Evolutionary conservation across 352 stramenopile genomes (phyloP).

Genomic region (Globisporangium middletonii): DNA sequence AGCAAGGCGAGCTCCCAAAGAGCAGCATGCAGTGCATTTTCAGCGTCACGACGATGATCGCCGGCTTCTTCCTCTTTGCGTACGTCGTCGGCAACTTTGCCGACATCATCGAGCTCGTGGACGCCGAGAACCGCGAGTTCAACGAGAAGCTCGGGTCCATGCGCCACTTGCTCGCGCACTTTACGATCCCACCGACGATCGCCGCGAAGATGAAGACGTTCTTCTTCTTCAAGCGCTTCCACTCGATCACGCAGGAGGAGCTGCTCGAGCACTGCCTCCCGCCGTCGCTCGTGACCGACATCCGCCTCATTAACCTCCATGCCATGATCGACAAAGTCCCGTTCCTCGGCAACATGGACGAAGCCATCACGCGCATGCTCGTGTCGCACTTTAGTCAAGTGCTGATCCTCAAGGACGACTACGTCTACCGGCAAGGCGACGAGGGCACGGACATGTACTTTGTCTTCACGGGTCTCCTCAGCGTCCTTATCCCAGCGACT

Average conservation of each 20-base stretch:
- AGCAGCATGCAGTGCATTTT: constrained; percentile 28
- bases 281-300: constrained; percentile 46
- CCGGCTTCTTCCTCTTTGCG: constrained; percentile 37
- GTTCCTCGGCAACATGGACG: constrained; percentile 40
- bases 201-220: constrained; percentile 35
- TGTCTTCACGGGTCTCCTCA: constrained; percentile 41
- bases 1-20: constrained; percentile 30
- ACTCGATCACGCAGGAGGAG: constrained; percentile 49
- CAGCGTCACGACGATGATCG: constrained; percentile 33
- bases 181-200: constrained; percentile 28
- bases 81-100: constrained; percentile 45
- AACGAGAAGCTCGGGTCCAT: constrained; percentile 38
- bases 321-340: constrained; percentile 51
- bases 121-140: constrained; percentile 46
- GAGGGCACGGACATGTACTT: constrained; percentile 60
- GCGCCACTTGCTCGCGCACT: constrained; percentile 34
- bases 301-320: constrained; percentile 38
- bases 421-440: constrained; percentile 35
- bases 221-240: constrained; percentile 47
- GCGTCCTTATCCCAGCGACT: constrained; percentile 21
- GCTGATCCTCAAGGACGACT: constrained; percentile 33
- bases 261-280: constrained; percentile 37
- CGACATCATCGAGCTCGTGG: constrained; percentile 36
- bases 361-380: constrained; percentile 43
- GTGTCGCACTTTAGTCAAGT: constrained; percentile 44